Conservation (phyloP, 2,329 filamentous ascomycete species). For the Monascus ruber region DNA sequence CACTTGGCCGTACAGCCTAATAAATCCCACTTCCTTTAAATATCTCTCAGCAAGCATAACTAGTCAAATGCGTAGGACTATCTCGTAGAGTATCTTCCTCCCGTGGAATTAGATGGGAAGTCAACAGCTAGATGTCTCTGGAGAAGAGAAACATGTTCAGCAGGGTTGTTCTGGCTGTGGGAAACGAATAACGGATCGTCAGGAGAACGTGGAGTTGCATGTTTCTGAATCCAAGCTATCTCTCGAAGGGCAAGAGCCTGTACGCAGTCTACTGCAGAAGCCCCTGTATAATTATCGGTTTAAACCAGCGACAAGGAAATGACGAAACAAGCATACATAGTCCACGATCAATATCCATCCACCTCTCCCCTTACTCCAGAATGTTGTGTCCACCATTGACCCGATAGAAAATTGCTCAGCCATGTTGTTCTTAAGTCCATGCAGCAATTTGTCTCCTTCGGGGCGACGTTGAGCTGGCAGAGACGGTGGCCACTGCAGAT, state of each 20-base stretch:
- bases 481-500: too few species aligned
- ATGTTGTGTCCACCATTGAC: conserved; percentile 21
- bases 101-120: conserved; percentile 1
- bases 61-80: too few species aligned
- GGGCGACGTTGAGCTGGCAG: too few species aligned
- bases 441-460: not conserved
- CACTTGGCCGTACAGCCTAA: too few species aligned
- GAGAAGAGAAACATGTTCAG: not conserved
- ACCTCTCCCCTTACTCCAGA: conserved; percentile 16
- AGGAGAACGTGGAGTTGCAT: not conserved
- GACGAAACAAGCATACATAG: too few species aligned
- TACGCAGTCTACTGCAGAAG: too few species aligned
- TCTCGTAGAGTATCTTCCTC: conserved; percentile 11
- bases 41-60: too few species aligned
- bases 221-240: conserved; percentile 11
- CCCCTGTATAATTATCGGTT: too few species aligned
- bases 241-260: conserved; percentile 21
- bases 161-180: conserved; percentile 1
- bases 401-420: conserved; percentile 23
- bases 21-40: too few species aligned
- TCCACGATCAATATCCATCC: conserved; percentile 3
- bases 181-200: conserved; percentile 1
- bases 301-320: too few species aligned
- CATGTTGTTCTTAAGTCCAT: too few species aligned
- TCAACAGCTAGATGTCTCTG: conserved; percentile 8